Conservation (phyloP, 2,329 filamentous ascomycete genomes). For the Hypoxylon sp. region DNA sequence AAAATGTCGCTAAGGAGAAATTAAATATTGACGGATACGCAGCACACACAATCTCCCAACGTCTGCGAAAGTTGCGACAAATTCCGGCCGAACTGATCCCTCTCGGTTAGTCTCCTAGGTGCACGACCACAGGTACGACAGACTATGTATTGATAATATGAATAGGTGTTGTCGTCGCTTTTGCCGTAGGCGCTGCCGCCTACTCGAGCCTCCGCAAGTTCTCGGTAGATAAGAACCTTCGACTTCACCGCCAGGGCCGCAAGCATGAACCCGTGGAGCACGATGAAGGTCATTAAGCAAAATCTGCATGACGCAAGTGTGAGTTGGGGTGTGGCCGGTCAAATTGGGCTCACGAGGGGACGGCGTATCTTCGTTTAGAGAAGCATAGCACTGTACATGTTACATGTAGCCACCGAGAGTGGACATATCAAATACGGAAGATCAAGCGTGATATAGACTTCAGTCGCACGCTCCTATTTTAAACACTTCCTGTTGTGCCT, state of each 20-base stretch:
- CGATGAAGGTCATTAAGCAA: constrained; percentile 57
- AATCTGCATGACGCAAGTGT: constrained; percentile 34
- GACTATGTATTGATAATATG: constrained; percentile 44
- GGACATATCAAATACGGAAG: constrained; percentile 49
- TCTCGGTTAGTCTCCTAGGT: constrained; percentile 77
- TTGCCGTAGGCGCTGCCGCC: constrained; percentile 82
- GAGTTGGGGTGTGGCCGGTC: constrained; percentile 35
- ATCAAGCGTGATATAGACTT: constrained; percentile 49
- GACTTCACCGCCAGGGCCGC: constrained; percentile 81
- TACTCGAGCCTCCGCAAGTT: constrained; percentile 91
- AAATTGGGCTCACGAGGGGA: constrained; percentile 33
- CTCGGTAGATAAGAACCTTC: constrained; percentile 90
- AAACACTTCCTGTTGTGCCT: constrained; percentile 42
- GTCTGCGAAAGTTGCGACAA: constrained; percentile 88
- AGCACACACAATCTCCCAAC: constrained; percentile 98
- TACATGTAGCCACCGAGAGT: constrained; percentile 45
- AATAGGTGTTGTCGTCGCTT: constrained; percentile 86
- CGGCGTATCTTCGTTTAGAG: constrained; percentile 40
- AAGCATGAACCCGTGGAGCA: constrained; percentile 56
- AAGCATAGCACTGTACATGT: constrained; percentile 53
- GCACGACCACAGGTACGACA: constrained; percentile 49
- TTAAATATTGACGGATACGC: constrained; percentile 44
- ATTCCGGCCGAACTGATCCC: constrained; percentile 95
- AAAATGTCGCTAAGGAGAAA: constrained; percentile 9
- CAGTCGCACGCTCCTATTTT: constrained; percentile 44